Evolutionary conservation across 805 yeast genomes (phyloP).

Genomic region (Danielia oregonensis): DNA sequence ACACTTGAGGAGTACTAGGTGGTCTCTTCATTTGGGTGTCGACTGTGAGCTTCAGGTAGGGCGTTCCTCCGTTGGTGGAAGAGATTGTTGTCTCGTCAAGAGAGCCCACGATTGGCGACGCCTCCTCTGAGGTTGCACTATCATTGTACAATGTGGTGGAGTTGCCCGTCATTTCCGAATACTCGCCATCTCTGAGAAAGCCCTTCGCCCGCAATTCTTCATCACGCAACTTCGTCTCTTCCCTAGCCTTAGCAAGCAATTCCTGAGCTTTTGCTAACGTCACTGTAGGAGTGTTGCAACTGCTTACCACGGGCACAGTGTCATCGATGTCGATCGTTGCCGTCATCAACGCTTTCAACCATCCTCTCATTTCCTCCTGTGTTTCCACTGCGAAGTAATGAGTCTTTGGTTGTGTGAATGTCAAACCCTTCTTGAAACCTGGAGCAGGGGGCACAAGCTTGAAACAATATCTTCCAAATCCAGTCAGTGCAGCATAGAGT

Average conservation of each 20-base stretch:
- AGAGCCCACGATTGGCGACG: constrained; percentile 29
- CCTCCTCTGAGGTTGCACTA: constrained; percentile 17
- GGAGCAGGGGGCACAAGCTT: constrained; percentile 96
- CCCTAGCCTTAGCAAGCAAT: constrained; percentile 76
- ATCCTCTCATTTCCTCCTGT: constrained; percentile 83
- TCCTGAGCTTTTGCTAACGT: constrained; percentile 84
- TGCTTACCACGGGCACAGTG: constrained; percentile 82
- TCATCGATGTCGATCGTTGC: constrained; percentile 97
- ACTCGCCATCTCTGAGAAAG: constrained; percentile 24
- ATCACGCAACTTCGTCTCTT: constrained; percentile 58
- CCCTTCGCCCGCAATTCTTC: constrained; percentile 46
- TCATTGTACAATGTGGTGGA: constrained; percentile 9
- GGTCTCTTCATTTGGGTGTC: constrained; percentile 29
- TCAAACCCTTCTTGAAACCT: constrained; percentile 90
- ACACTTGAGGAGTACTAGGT: constrained; percentile 37
- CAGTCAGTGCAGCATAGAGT: constrained; percentile 86
- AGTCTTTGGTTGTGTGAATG: constrained; percentile 93
- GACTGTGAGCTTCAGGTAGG: constrained; percentile 23
- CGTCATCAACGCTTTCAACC: constrained; percentile 94
- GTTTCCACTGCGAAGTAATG: constrained; percentile 96
- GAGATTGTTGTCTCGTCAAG: constrained; percentile 32
- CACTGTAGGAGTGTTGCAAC: constrained; percentile 94
- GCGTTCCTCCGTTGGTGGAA: constrained; percentile 16
- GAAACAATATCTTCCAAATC: constrained; percentile 91
- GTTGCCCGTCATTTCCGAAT: constrained; percentile 6